A percentile compares a stretch with the other conserved stretches of the same genome.
phyloP scores from a whole-genome alignment of 768 basidiomycete species.

The Mycena olivaceomarginata region DNA sequence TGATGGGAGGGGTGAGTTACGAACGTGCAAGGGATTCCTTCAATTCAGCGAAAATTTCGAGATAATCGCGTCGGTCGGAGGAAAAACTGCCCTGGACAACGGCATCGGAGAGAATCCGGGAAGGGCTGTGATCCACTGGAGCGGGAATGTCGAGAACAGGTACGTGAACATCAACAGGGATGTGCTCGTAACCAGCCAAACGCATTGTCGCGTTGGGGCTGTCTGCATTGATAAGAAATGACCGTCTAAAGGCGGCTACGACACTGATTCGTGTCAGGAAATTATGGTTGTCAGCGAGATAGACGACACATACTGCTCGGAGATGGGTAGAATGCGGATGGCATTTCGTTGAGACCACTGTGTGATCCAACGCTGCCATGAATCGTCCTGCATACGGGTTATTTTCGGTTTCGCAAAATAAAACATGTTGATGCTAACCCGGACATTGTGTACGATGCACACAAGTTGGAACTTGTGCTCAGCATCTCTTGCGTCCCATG shows the following conservation, averaged over 20 bases:
- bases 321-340: conserved; percentile 60
- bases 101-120: conserved; percentile 57
- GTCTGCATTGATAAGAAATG: conserved; percentile 55
- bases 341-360: conserved; percentile 61
- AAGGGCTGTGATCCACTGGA: conserved; percentile 44
- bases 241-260: conserved; percentile 50
- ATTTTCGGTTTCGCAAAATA: neutral
- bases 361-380: conserved; percentile 57
- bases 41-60: conserved; percentile 57
- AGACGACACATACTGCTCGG: conserved; percentile 57
- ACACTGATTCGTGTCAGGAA: conserved; percentile 48
- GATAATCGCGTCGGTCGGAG: conserved; percentile 58
- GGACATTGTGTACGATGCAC: conserved; percentile 63
- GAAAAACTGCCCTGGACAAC: conserved; percentile 65
- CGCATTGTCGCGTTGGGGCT: conserved; percentile 53
- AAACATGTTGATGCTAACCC: conserved; percentile 34
- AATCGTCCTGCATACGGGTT: conserved; percentile 41
- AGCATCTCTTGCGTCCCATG: conserved; percentile 58
- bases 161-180: conserved; percentile 59
- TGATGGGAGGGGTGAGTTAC: neutral
- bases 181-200: conserved; percentile 57
- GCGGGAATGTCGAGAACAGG: conserved; percentile 58
- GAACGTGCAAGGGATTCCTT: conserved; percentile 55
- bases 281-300: neutral
- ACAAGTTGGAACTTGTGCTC: conserved; percentile 62